Evolutionary conservation across 202 grass and related monocot species (phyloP).

Genomic region (Panicum virgatum): DNA sequence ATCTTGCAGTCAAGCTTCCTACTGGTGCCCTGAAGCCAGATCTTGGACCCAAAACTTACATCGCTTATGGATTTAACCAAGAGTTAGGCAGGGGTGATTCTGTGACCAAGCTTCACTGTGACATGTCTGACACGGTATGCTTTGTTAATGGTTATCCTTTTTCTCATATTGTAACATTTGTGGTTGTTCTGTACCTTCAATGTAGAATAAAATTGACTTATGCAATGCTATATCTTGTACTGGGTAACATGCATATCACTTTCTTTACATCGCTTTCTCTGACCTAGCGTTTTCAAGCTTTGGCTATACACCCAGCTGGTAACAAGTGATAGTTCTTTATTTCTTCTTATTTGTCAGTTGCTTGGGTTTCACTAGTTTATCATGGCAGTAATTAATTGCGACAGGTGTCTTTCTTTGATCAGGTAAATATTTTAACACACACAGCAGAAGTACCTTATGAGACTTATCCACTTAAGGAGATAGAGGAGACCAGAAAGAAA

Average conservation of each 20-base stretch:
- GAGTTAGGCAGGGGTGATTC: slow-evolving; percentile 86
- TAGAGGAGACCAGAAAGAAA: slow-evolving; percentile 38
- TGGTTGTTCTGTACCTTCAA: neutral
- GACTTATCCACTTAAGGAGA: neutral
- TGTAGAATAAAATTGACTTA: slow-evolving; percentile 13
- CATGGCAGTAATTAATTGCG: slow-evolving; percentile 14
- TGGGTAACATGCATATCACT: neutral
- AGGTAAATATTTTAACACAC: slow-evolving; percentile 82
- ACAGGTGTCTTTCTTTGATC: slow-evolving; percentile 7
- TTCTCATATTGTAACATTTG: neutral
- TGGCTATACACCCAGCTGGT: neutral
- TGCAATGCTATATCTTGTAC: neutral
- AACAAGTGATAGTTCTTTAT: neutral
- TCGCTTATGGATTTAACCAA: slow-evolving; percentile 72
- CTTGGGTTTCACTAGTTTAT: neutral
- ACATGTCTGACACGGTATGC: slow-evolving; percentile 83
- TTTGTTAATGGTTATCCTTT: neutral
- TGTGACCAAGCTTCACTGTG: slow-evolving; percentile 92
- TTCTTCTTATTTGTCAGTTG: neutral
- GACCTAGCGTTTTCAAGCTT: neutral
- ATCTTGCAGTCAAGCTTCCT: slow-evolving; percentile 79
- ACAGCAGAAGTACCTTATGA: slow-evolving; percentile 31
- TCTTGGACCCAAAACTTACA: slow-evolving; percentile 73
- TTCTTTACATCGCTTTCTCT: slow-evolving; percentile 8
- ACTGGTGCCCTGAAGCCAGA: slow-evolving; percentile 57